Evolutionary conservation across 2,329 filamentous ascomycete species (phyloP).

Genomic region (Colletotrichum paranaense): DNA sequence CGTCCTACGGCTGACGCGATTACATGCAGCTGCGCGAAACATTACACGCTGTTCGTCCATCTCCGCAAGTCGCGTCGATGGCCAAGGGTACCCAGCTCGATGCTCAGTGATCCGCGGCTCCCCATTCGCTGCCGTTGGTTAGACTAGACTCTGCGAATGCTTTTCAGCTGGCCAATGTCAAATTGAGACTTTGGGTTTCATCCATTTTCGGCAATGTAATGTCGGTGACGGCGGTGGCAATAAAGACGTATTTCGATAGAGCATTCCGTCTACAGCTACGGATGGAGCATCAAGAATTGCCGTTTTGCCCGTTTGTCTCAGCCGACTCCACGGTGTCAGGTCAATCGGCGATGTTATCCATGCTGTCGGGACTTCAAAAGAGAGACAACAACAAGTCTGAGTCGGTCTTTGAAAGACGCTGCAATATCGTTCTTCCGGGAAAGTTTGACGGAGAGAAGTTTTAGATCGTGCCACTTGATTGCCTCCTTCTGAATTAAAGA

Average conservation of each 20-base stretch:
- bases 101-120: neutral
- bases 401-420: neutral
- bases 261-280: neutral
- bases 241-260: neutral
- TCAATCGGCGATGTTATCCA: slow-evolving; percentile 1
- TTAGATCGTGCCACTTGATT: too few species aligned
- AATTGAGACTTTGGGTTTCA: slow-evolving; percentile 15
- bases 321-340: slow-evolving; percentile 19
- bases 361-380: slow-evolving; percentile 3
- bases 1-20: slow-evolving; percentile 2
- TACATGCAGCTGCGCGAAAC: slow-evolving; percentile 21
- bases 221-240: slow-evolving; percentile 12
- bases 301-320: slow-evolving; percentile 15
- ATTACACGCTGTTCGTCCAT: slow-evolving; percentile 19
- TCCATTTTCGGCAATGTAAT: slow-evolving; percentile 21
- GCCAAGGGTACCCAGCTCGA: slow-evolving; percentile 4
- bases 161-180: slow-evolving; percentile 17
- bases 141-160: neutral
- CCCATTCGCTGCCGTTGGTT: slow-evolving; percentile 9
- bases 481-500: neutral
- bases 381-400: neutral
- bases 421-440: neutral
- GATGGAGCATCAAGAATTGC: neutral
- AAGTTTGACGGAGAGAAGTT: neutral
- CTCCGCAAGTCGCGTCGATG: slow-evolving; percentile 12